Percentiles rank a stretch among this genome's conserved stretches.
Conservation (phyloP, 331 rosid genomes). For the Telfairia occidentalis region DNA sequence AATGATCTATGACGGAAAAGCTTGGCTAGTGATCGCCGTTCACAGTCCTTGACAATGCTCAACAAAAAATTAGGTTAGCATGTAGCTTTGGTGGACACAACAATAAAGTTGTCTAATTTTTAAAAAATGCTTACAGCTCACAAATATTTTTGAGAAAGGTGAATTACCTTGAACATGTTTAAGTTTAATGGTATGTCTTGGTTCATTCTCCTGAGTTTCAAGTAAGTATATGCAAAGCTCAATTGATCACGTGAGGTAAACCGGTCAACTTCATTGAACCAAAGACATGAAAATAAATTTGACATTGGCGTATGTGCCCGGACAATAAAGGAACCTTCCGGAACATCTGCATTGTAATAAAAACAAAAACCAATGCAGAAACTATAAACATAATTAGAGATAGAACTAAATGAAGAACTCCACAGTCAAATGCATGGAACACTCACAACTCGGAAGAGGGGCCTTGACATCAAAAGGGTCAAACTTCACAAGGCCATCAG, state of each 20-base stretch:
- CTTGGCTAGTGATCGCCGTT: constrained; percentile 76
- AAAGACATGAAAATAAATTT: constrained; percentile 94
- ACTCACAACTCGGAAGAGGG: constrained; percentile 81
- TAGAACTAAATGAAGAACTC: neutral
- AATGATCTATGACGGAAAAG: constrained; percentile 57
- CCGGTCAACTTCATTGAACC: constrained; percentile 96
- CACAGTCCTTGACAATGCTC: constrained; percentile 67
- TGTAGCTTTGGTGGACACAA: neutral
- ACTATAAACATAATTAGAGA: neutral
- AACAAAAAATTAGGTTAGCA: neutral
- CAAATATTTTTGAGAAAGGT: neutral
- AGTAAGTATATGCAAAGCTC: constrained; percentile 83
- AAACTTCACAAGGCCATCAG: constrained; percentile 77
- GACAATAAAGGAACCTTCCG: constrained; percentile 91
- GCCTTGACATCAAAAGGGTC: constrained; percentile 48
- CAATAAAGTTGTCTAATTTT: neutral
- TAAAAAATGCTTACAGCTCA: neutral
- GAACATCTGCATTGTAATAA: constrained; percentile 65
- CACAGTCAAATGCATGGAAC: neutral
- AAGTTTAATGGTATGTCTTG: constrained; percentile 53
- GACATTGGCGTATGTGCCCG: constrained; percentile 96
- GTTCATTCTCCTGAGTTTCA: constrained; percentile 79
- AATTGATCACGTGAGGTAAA: constrained; percentile 98
- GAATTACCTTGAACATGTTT: constrained; percentile 76
- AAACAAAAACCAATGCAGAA: constrained; percentile 13